Conservation (phyloP, 1,139 yeast species). For the Diutina siamensis region DNA sequence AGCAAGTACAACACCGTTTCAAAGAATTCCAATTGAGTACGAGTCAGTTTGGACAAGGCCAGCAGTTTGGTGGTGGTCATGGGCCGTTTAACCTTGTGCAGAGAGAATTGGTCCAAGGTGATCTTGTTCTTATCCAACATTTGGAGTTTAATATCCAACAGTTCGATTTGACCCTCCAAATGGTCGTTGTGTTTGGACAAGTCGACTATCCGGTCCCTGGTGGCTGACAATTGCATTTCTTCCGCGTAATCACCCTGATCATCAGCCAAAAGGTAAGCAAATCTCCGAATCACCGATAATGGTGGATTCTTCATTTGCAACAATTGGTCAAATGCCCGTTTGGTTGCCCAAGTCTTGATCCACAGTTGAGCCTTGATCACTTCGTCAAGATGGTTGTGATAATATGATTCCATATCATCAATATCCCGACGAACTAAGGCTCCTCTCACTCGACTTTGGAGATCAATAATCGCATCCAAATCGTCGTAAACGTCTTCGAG, state of each 20-base stretch:
- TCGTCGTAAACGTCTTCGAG: slow-evolving; percentile 44
- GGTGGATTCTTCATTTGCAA: slow-evolving; percentile 68
- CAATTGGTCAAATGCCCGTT: slow-evolving; percentile 63
- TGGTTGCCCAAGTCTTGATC: slow-evolving; percentile 57
- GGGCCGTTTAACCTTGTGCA: slow-evolving; percentile 33
- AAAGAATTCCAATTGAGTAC: slow-evolving; percentile 44
- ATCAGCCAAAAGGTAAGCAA: slow-evolving; percentile 67
- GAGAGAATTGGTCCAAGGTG: slow-evolving; percentile 61
- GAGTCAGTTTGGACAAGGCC: slow-evolving; percentile 11
- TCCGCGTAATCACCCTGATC: slow-evolving; percentile 66
- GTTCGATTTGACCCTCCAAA: slow-evolving; percentile 64
- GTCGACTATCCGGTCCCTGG: slow-evolving; percentile 55
- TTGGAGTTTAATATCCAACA: slow-evolving; percentile 73
- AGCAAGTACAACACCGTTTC: slow-evolving; percentile 72
- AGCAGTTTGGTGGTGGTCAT: slow-evolving; percentile 7
- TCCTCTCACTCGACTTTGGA: slow-evolving; percentile 47
- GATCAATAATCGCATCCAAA: slow-evolving; percentile 21
- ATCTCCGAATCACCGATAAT: slow-evolving; percentile 60
- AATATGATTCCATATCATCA: slow-evolving; percentile 36
- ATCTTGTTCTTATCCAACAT: slow-evolving; percentile 69
- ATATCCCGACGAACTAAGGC: slow-evolving; percentile 23
- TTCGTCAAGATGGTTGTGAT: slow-evolving; percentile 39
- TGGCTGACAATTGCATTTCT: slow-evolving; percentile 57
- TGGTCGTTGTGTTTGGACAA: slow-evolving; percentile 55
- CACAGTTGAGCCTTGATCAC: slow-evolving; percentile 67